Conservation (phyloP, 441 rosid species). For the Eruca vesicaria region DNA sequence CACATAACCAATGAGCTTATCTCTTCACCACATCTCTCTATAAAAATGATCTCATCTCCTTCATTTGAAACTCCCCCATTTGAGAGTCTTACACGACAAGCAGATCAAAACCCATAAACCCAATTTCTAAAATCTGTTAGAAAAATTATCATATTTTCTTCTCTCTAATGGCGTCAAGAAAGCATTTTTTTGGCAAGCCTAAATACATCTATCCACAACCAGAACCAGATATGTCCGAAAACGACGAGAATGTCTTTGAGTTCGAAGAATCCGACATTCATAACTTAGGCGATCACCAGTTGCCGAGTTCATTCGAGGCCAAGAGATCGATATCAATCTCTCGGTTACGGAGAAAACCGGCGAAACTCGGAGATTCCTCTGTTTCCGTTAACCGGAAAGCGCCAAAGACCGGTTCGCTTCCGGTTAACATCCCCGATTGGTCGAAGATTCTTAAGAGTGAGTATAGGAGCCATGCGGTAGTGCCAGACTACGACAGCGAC, state of each 20-base stretch:
- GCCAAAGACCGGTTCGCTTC: constrained; percentile 48
- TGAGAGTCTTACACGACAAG: background rate
- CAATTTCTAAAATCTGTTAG: background rate
- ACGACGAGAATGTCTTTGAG: constrained; percentile 42
- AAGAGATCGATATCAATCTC: constrained; percentile 42
- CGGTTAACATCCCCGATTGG: constrained; percentile 90
- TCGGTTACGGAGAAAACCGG: constrained; percentile 39
- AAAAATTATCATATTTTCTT: background rate
- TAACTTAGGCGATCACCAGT: constrained; percentile 32
- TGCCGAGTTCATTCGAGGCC: constrained; percentile 15
- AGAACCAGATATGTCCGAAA: constrained; percentile 4
- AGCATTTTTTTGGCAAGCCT: constrained; percentile 39
- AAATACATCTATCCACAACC: constrained; percentile 39
- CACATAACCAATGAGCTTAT: constrained; percentile 32
- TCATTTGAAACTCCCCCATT: constrained; percentile 1
- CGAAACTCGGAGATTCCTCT: constrained; percentile 25
- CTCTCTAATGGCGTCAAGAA: constrained; percentile 57
- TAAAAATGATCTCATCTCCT: constrained; percentile 27
- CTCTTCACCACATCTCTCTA: constrained; percentile 34
- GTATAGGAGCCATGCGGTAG: constrained; percentile 27
- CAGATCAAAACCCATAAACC: constrained; percentile 8
- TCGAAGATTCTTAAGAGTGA: constrained; percentile 62
- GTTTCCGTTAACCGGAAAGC: background rate
- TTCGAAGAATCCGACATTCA: constrained; percentile 69
- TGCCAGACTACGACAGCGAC: constrained; percentile 27